phyloP scores from a whole-genome alignment of 129 eudicot genomes.

The Flaveria bidentis region DNA sequence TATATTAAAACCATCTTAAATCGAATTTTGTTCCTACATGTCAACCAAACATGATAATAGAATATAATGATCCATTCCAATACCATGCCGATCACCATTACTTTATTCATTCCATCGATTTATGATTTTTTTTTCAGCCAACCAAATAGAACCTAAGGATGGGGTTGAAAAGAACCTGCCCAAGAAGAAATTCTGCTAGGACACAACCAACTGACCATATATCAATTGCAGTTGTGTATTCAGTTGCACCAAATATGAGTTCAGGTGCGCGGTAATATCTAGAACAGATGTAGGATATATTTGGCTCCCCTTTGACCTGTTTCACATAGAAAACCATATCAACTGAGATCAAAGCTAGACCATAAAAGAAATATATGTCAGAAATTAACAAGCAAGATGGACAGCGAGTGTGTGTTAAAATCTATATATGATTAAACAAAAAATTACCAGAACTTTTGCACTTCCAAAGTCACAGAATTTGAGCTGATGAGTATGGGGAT shows the following conservation, averaged over 20 bases:
- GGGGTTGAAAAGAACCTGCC: constrained; percentile 52
- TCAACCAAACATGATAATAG: constrained; percentile 6
- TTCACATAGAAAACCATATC: constrained; percentile 21
- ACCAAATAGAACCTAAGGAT: constrained; percentile 15
- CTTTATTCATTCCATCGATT: not conserved
- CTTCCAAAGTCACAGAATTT: constrained; percentile 81
- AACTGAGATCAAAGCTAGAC: constrained; percentile 2
- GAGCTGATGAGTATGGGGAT: constrained; percentile 74
- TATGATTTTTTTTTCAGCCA: not conserved
- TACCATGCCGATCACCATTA: not conserved
- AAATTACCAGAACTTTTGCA: constrained; percentile 71
- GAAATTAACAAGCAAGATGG: not conserved
- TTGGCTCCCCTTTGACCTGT: constrained; percentile 77
- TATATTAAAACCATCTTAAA: not conserved
- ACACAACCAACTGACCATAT: constrained; percentile 80
- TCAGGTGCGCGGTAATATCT: constrained; percentile 75
- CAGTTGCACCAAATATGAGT: constrained; percentile 77
- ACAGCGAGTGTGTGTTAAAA: not conserved
- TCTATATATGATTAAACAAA: not conserved
- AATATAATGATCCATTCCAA: not conserved
- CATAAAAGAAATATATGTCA: not conserved
- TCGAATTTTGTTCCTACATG: not conserved
- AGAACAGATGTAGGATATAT: constrained; percentile 68
- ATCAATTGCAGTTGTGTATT: constrained; percentile 71
- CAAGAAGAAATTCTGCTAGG: constrained; percentile 74